Evolutionary conservation across 805 yeast genomes (phyloP), one percentile per base, ranked within the genome.

Genomic region (Yamadazyma sp.): DNA sequence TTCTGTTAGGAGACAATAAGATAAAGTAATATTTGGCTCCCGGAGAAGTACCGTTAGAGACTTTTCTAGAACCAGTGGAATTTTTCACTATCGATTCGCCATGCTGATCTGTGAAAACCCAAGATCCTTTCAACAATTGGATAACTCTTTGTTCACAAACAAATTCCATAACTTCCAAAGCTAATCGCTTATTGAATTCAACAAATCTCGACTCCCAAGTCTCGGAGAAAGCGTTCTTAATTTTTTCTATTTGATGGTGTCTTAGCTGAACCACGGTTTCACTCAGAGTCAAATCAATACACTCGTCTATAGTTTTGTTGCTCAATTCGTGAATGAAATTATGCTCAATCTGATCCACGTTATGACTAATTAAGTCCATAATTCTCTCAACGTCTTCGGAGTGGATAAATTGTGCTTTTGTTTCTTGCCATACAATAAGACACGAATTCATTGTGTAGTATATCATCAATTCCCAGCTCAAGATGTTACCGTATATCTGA

Each of bases 141-240:
- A 84, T 59, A 31, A 82, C 78, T 49, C 91, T 71, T 61, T 84
- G 93, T 54, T 84, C 89, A 40, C 76, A 75, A 11, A 86, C 88
- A 54, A 84, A 84, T 25, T 79, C 82, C 40, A 71, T 63, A 0
- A 82, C 84, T 53, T 87, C 88, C 10, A 60, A 54, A 8, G 70
- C 55, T 40, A 84, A 64, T 20, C 70, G 57, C 3, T 58, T 56
- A 50, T 77, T 73, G 51, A 86, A 82, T 19, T 63, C 68, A 2
- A 47, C 42, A 28, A 78, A 65, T 27, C 71, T 67, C 0, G 50
- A 38, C 1, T 64, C 54, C 80, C 91, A 82, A 9, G 55, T 52
- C 0, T 42, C 40, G 8, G 54, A 43, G 17, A 73, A 73, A 0
- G 46, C 29, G 5, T 46, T 45, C 45, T 71, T 75, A 29, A 74